Conservation (phyloP, 208 protist genomes). For the Angomonas desouzai region DNA sequence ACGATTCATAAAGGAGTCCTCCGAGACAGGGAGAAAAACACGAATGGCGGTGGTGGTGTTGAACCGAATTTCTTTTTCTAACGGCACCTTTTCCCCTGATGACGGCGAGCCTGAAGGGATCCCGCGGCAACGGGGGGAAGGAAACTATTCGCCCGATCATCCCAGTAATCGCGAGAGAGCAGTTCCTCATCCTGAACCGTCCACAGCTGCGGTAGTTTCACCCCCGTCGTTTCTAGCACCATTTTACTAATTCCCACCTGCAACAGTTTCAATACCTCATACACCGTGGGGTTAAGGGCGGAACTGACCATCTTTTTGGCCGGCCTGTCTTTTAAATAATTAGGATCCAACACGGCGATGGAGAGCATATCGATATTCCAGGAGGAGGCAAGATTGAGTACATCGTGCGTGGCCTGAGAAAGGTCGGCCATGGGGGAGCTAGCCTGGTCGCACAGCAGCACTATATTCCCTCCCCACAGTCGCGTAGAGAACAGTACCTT, state of each 20-base stretch:
- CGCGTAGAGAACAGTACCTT: slow-evolving; percentile 9
- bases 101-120: neutral
- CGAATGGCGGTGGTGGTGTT: slow-evolving; percentile 65
- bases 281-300: slow-evolving; percentile 14
- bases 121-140: slow-evolving; percentile 14
- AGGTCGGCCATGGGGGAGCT: neutral
- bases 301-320: neutral
- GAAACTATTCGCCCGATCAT: neutral
- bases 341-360: slow-evolving; percentile 36
- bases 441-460: slow-evolving; percentile 10
- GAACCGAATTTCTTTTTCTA: slow-evolving; percentile 21
- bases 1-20: slow-evolving; percentile 27
- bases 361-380: slow-evolving; percentile 84
- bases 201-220: slow-evolving; percentile 29
- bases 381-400: slow-evolving; percentile 50
- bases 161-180: slow-evolving; percentile 20
- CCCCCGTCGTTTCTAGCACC: slow-evolving; percentile 33
- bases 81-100: neutral
- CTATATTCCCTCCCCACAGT: slow-evolving; percentile 27
- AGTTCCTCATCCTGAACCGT: slow-evolving; percentile 37
- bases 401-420: slow-evolving; percentile 37
- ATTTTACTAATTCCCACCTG: slow-evolving; percentile 43
- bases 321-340: neutral
- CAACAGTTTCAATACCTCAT: slow-evolving; percentile 56
- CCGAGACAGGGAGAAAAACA: slow-evolving; percentile 55